phyloP scores from a whole-genome alignment of 2,329 filamentous ascomycete genomes.

The Penicillium sp. region DNA sequence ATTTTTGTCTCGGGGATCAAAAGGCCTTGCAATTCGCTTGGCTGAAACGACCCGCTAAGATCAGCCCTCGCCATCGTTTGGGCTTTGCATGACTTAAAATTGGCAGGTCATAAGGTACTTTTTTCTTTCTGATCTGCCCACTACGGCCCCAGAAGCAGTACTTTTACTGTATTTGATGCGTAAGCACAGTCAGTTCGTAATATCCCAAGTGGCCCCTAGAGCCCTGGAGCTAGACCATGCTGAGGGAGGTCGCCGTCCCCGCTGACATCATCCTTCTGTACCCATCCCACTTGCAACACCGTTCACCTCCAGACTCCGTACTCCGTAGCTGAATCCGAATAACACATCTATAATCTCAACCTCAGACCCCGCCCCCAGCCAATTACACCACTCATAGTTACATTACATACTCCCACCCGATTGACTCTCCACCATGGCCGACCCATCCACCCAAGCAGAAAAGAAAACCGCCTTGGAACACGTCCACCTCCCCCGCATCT shows the following conservation, averaged over 20 bases:
- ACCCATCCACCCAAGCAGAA: background rate
- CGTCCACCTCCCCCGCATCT: conserved; percentile 67
- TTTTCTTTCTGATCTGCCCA: background rate
- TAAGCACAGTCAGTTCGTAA: background rate
- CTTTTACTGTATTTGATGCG: background rate
- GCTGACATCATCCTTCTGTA: conserved; percentile 32
- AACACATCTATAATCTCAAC: too few species aligned
- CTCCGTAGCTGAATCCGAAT: too few species aligned
- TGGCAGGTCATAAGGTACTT: background rate
- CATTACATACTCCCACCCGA: background rate
- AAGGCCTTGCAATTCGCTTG: background rate
- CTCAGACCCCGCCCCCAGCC: too few species aligned
- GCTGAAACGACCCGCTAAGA: background rate
- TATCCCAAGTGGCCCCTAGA: too few species aligned
- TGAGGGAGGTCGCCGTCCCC: conserved; percentile 4
- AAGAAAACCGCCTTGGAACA: conserved; percentile 14
- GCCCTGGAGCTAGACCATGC: too few species aligned
- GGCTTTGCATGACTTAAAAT: background rate
- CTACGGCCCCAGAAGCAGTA: background rate
- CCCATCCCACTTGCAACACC: background rate
- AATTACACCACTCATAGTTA: too few species aligned
- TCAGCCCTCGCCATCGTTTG: background rate
- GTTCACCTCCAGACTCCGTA: too few species aligned
- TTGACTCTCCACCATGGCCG: background rate
- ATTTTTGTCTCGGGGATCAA: background rate